Percentiles rank a stretch among this genome's conserved stretches.
Conservation (phyloP, 2,329 filamentous ascomycete genomes). For the Fusarium falciforme region DNA sequence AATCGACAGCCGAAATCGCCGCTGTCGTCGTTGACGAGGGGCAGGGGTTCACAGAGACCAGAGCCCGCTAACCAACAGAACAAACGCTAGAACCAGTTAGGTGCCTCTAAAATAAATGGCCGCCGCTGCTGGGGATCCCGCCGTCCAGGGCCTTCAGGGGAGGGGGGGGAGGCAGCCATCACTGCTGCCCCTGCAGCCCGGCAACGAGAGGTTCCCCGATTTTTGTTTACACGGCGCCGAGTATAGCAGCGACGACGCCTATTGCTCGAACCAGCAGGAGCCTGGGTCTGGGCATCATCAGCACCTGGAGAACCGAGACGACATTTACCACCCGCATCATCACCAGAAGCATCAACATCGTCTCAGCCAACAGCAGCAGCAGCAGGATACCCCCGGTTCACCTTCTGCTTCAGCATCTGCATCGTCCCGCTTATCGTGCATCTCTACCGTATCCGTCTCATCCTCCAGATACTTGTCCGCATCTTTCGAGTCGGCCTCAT, state of each 20-base stretch:
- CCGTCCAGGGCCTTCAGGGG: constrained; percentile 37
- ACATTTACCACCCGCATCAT: constrained; percentile 17
- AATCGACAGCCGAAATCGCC: constrained; percentile 1
- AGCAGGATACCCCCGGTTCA: constrained; percentile 39
- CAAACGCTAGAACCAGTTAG: constrained; percentile 11
- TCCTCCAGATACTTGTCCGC: constrained; percentile 37
- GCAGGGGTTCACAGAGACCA: constrained; percentile 22
- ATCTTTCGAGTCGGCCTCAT: constrained; percentile 35
- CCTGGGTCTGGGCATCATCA: neutral
- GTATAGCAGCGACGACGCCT: constrained; percentile 24
- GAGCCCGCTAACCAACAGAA: constrained; percentile 20
- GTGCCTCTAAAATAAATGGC: constrained; percentile 30
- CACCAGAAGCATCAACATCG: constrained; percentile 43
- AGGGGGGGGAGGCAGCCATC: constrained; percentile 4
- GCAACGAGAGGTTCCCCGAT: constrained; percentile 53
- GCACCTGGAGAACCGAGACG: constrained; percentile 11
- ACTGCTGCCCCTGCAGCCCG: constrained; percentile 45
- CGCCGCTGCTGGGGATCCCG: constrained; percentile 29
- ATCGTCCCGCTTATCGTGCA: constrained; percentile 41
- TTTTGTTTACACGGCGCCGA: constrained; percentile 55
- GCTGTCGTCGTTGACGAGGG: neutral
- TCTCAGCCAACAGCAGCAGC: constrained; percentile 33
- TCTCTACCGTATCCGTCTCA: constrained; percentile 38
- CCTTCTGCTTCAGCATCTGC: constrained; percentile 38
- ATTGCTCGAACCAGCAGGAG: constrained; percentile 14